Evolutionary conservation across 2,329 filamentous ascomycete species (phyloP).

Genomic region (Aspergillus flavus): DNA sequence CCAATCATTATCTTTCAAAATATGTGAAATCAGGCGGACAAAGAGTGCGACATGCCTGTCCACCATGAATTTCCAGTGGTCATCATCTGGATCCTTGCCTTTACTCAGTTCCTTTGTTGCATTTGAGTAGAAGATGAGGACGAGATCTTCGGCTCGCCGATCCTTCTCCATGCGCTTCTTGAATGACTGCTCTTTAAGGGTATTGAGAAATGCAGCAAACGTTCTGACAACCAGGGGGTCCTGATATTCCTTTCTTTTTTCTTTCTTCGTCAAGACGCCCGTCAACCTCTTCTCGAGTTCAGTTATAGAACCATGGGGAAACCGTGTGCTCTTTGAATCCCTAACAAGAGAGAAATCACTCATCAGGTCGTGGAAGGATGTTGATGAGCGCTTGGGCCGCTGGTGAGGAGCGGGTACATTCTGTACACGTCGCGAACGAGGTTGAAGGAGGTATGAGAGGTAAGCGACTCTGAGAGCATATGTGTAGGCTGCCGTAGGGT

Average conservation of each 20-base stretch:
- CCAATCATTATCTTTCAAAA: slow-evolving; percentile 81
- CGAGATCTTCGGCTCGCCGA: slow-evolving; percentile 84
- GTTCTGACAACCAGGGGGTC: slow-evolving; percentile 90
- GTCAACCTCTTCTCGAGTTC: slow-evolving; percentile 77
- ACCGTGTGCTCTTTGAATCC: slow-evolving; percentile 69
- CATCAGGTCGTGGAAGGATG: slow-evolving; percentile 77
- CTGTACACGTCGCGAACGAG: slow-evolving; percentile 84
- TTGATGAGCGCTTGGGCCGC: slow-evolving; percentile 69
- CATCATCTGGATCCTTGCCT: slow-evolving; percentile 74
- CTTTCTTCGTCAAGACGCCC: slow-evolving; percentile 77
- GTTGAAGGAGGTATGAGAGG: slow-evolving; percentile 89
- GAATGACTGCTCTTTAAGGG: slow-evolving; percentile 85
- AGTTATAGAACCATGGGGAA: slow-evolving; percentile 71
- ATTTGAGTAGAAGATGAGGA: slow-evolving; percentile 94
- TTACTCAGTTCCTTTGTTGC: slow-evolving; percentile 89
- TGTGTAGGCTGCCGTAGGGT: slow-evolving; percentile 79
- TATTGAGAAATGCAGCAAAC: slow-evolving; percentile 92
- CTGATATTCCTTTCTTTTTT: slow-evolving; percentile 83
- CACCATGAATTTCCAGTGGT: slow-evolving; percentile 86
- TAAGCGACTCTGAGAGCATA: slow-evolving; percentile 90
- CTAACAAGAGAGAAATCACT: slow-evolving; percentile 76
- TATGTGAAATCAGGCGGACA: slow-evolving; percentile 78
- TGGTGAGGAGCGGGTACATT: slow-evolving; percentile 71
- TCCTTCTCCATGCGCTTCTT: slow-evolving; percentile 93
- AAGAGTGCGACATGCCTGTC: slow-evolving; percentile 95